Percentiles rank a stretch among this genome's conserved stretches.
Conservation (phyloP, 129 eudicot genomes). For the Daucus carota region DH1_v3.0 NC_030388.2:23775501-23776000, state of each 20-base stretch:
- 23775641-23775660: slow-evolving; percentile 76
- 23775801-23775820: neutral
- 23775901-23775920: slow-evolving; percentile 73
- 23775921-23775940: slow-evolving; percentile 51
- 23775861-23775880: neutral
- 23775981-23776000: slow-evolving; percentile 35
- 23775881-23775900: slow-evolving; percentile 15
- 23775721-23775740: slow-evolving; percentile 70
- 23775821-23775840: neutral
- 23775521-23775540: neutral
- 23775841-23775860: neutral
- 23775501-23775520: neutral
- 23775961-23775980: slow-evolving; percentile 43
- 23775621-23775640: neutral
- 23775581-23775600: neutral
- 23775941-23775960: slow-evolving; percentile 57
- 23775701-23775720: slow-evolving; percentile 56
- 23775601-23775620: neutral
- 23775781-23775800: slow-evolving; percentile 48
- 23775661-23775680: slow-evolving; percentile 53
- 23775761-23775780: slow-evolving; percentile 52
- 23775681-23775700: slow-evolving; percentile 57
- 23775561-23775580: neutral
- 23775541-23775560: neutral
- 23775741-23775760: slow-evolving; percentile 47